phyloP scores from a whole-genome alignment of 805 yeast genomes.

The Yarrowia deformans region DNA sequence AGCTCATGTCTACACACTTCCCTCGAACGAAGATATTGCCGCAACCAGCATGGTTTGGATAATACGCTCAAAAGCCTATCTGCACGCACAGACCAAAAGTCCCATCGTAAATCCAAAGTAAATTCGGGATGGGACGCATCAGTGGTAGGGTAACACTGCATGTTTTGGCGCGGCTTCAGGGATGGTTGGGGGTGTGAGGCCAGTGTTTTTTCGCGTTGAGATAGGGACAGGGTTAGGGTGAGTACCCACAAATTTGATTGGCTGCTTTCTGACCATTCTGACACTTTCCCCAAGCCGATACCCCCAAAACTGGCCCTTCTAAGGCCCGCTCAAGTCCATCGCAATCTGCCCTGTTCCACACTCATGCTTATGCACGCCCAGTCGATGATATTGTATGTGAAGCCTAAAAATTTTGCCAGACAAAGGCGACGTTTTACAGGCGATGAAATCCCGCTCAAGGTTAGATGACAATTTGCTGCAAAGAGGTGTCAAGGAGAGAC shows the following conservation, averaged over 20 bases:
- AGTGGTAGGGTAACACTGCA: slow-evolving; percentile 32
- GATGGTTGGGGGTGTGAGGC: neutral
- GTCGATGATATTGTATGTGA: slow-evolving; percentile 33
- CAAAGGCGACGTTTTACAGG: slow-evolving; percentile 26
- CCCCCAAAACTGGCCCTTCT: too few species aligned
- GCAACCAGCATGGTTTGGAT: slow-evolving; percentile 35
- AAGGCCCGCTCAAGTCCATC: neutral
- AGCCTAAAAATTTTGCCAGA: slow-evolving; percentile 32
- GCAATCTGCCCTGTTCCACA: slow-evolving; percentile 32
- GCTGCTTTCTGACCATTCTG: too few species aligned
- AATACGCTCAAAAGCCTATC: slow-evolving; percentile 37
- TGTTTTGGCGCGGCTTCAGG: slow-evolving; percentile 37
- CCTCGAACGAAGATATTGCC: slow-evolving; percentile 34
- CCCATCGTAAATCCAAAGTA: slow-evolving; percentile 31
- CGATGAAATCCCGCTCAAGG: slow-evolving; percentile 39
- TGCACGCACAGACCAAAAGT: slow-evolving; percentile 6
- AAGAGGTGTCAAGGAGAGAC: slow-evolving; percentile 4
- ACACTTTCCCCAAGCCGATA: too few species aligned
- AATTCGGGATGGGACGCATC: slow-evolving; percentile 20
- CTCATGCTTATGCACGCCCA: slow-evolving; percentile 36
- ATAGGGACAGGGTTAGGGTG: neutral
- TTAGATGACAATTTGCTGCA: slow-evolving; percentile 36
- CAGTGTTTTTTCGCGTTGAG: slow-evolving; percentile 8
- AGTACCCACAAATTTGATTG: too few species aligned
- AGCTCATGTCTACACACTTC: slow-evolving; percentile 28